phyloP scores from a whole-genome alignment of 2,329 filamentous ascomycete genomes.

The Rachicladosporium sp. region DNA sequence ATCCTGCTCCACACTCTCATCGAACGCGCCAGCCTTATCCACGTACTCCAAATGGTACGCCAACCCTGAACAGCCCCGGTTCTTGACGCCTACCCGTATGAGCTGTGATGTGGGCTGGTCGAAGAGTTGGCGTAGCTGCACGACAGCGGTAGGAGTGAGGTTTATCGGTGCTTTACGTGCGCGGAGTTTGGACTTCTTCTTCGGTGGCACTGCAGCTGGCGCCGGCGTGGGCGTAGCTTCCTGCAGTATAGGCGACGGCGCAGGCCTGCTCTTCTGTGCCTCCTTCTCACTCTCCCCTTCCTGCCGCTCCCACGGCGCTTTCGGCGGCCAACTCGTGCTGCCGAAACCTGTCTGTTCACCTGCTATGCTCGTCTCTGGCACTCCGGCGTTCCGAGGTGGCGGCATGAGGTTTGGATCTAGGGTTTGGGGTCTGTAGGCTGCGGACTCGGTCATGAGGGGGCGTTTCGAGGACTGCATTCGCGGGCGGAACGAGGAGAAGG shows the following conservation, averaged over 20 bases:
- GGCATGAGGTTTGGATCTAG: conserved; percentile 44
- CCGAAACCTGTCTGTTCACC: conserved; percentile 28
- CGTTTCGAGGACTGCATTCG: conserved; percentile 41
- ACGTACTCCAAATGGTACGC: conserved; percentile 93
- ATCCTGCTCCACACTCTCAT: conserved; percentile 89
- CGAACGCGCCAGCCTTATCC: conserved; percentile 75
- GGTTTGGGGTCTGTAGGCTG: conserved; percentile 47
- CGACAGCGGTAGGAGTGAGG: conserved; percentile 66
- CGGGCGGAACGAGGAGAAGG: conserved; percentile 30
- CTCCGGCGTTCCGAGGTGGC: conserved; percentile 46
- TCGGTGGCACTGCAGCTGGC: conserved; percentile 30
- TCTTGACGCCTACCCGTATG: conserved; percentile 88
- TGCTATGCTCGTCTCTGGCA: conserved; percentile 50
- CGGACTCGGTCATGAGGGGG: conserved; percentile 51
- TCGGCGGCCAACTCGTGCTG: conserved; percentile 32
- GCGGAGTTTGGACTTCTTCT: conserved; percentile 54
- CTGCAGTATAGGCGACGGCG: conserved; percentile 21
- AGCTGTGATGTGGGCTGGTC: conserved; percentile 81
- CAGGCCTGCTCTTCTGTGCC: conserved; percentile 50
- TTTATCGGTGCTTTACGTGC: conserved; percentile 86
- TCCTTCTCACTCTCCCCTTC: conserved; percentile 46
- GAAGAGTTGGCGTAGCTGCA: conserved; percentile 64
- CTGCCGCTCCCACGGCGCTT: conserved; percentile 30
- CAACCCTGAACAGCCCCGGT: conserved; percentile 84
- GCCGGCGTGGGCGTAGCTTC: conserved; percentile 12